Evolutionary conservation across 2,329 filamentous ascomycete species (phyloP).

Genomic region (Aspergillus sp.): DNA sequence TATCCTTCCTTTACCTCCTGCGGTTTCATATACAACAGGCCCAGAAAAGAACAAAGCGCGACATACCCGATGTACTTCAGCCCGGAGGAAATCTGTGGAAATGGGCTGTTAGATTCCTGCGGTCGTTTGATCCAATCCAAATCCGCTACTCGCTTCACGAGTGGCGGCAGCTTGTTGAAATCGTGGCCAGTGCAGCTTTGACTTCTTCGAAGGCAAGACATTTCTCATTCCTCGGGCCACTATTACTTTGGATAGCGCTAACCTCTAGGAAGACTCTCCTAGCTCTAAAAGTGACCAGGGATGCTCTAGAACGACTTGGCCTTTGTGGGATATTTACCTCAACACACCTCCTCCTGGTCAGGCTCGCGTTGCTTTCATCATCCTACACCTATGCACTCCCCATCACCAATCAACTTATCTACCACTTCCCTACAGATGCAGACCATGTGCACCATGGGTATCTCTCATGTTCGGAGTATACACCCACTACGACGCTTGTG

Average conservation of each 20-base stretch:
- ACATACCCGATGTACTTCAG: slow-evolving; percentile 44
- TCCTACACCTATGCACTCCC: slow-evolving; percentile 46
- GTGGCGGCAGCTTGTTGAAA: slow-evolving; percentile 41
- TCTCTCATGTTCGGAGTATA: slow-evolving; percentile 36
- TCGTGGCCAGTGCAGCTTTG: slow-evolving; percentile 37
- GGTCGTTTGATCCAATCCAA: slow-evolving; percentile 56
- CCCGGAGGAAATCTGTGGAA: slow-evolving; percentile 56
- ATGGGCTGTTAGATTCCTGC: slow-evolving; percentile 55
- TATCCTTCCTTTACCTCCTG: slow-evolving; percentile 63
- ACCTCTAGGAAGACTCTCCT: slow-evolving; percentile 38
- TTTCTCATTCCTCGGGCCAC: not conserved
- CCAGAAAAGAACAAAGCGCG: slow-evolving; percentile 40
- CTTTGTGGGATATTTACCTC: slow-evolving; percentile 49
- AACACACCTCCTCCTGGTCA: slow-evolving; percentile 46
- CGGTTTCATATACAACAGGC: slow-evolving; percentile 50
- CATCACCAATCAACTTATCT: slow-evolving; percentile 48
- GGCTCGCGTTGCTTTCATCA: slow-evolving; percentile 47
- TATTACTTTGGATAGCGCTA: not conserved
- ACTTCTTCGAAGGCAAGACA: slow-evolving; percentile 39
- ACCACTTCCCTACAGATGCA: slow-evolving; percentile 41
- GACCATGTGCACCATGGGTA: slow-evolving; percentile 31
- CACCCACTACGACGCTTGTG: slow-evolving; percentile 40
- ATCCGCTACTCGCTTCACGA: slow-evolving; percentile 49
- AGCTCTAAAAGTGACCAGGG: slow-evolving; percentile 46
- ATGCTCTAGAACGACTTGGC: slow-evolving; percentile 52